phyloP scores from a whole-genome alignment of 1,284 basidiomycete species.

The Ustilago crameri region DNA sequence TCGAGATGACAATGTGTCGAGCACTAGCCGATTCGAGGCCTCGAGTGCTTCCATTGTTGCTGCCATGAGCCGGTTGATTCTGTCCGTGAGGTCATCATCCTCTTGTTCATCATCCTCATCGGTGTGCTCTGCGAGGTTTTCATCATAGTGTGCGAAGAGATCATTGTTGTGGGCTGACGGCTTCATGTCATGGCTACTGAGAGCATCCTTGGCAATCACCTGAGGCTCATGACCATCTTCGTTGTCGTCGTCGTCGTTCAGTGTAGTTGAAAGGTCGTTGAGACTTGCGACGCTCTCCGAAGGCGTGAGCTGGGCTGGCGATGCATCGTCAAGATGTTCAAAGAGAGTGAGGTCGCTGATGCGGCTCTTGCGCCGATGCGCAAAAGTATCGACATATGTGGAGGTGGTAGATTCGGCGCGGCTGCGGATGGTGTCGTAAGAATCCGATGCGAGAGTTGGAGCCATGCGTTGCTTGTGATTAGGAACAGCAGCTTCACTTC shows the following conservation, averaged over 20 bases:
- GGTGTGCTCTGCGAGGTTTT: neutral
- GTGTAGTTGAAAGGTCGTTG: slow-evolving; percentile 27
- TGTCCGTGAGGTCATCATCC: slow-evolving; percentile 14
- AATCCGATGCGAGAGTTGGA: slow-evolving; percentile 20
- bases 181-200: neutral
- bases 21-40: slow-evolving; percentile 33
- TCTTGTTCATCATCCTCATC: slow-evolving; percentile 7
- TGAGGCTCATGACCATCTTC: neutral
- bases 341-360: slow-evolving; percentile 43
- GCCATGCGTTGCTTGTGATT: too few species aligned
- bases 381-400: slow-evolving; percentile 44
- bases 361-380: slow-evolving; percentile 39
- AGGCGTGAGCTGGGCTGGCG: slow-evolving; percentile 2
- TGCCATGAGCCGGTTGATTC: slow-evolving; percentile 41
- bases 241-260: slow-evolving; percentile 9
- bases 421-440: slow-evolving; percentile 31
- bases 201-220: neutral
- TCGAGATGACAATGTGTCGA: slow-evolving; percentile 37
- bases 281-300: slow-evolving; percentile 19
- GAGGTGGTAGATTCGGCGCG: slow-evolving; percentile 36
- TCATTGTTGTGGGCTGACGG: neutral
- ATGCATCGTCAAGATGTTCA: slow-evolving; percentile 19
- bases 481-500: too few species aligned
- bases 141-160: neutral
- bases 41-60: slow-evolving; percentile 48